These are phyloP conservation scores for Penicillium verrucosum DNA, from an alignment of 2,329 filamentous ascomycete genomes.

Conservation along the genomic window DNA sequence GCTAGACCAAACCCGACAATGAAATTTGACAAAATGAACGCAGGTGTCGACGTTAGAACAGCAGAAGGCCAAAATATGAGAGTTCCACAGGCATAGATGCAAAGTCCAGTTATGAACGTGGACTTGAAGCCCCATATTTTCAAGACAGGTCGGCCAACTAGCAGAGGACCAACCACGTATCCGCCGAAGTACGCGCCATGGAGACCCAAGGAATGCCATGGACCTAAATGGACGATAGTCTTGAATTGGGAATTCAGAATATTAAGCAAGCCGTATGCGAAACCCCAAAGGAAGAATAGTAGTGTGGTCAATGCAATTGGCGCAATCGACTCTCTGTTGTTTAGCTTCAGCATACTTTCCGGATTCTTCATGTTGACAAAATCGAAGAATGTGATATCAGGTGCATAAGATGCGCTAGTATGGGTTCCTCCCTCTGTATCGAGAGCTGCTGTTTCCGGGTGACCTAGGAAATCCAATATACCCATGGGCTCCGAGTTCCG, in stretches of 20 bases:
- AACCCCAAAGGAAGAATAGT: constrained; percentile 84
- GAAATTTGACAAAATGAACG: constrained; percentile 61
- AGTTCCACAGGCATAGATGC: constrained; percentile 61
- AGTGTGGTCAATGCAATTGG: constrained; percentile 66
- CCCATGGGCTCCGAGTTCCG: constrained; percentile 18
- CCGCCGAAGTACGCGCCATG: constrained; percentile 60
- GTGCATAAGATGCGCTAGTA: constrained; percentile 30
- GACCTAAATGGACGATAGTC: constrained; percentile 42
- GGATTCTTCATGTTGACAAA: constrained; percentile 58
- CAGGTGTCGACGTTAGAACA: constrained; percentile 58
- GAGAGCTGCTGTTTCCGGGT: constrained; percentile 41
- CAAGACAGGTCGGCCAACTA: constrained; percentile 54
- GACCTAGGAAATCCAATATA: constrained; percentile 55
- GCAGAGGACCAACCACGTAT: constrained; percentile 56
- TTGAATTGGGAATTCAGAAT: constrained; percentile 68
- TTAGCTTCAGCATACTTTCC: constrained; percentile 59
- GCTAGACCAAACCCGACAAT: constrained; percentile 60
- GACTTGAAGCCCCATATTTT: constrained; percentile 61
- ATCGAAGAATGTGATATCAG: constrained; percentile 55
- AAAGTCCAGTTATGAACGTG: constrained; percentile 59
- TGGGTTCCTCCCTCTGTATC: constrained; percentile 40
- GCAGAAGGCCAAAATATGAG: constrained; percentile 64
- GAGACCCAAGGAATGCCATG: constrained; percentile 45
- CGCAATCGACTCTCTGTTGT: constrained; percentile 55
- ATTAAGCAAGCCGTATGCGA: constrained; percentile 83